phyloP scores from a whole-genome alignment of 225 moss, liverwort and hornwort species.

The Antitrichia curtipendula region DNA sequence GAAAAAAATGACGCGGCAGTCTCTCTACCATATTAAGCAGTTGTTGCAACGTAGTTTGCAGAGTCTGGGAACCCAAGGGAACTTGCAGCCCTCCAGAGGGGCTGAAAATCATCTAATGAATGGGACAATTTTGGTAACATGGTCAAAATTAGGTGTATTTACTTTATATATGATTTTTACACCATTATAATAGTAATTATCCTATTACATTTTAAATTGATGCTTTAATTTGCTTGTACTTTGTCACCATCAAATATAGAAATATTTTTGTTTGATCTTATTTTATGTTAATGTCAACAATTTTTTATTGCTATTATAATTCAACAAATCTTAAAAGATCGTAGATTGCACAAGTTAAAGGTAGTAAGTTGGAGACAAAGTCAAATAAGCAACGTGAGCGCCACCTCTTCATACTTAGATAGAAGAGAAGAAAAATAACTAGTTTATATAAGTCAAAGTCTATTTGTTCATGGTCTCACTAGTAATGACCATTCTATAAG shows the following conservation, averaged over 20 bases:
- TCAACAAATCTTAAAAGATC: not conserved
- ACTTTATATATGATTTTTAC: not conserved
- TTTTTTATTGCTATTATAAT: not conserved
- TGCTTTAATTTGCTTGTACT: not conserved
- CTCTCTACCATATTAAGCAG: no score
- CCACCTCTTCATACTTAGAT: not conserved
- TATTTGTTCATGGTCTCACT: not conserved
- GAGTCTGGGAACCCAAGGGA: no score
- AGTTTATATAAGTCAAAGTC: not conserved
- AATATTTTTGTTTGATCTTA: not conserved
- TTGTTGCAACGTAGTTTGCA: no score
- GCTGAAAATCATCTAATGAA: no score
- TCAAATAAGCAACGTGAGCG: not conserved
- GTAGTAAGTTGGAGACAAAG: not conserved
- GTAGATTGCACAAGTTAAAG: not conserved
- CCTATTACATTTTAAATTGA: not conserved
- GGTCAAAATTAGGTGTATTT: not conserved
- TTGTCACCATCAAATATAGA: not conserved
- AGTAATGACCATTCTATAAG: not conserved
- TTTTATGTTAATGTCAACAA: not conserved
- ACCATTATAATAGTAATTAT: accelerated
- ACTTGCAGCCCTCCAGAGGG: no score
- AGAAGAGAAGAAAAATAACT: not conserved
- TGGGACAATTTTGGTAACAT: accelerated
- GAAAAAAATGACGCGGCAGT: no score